Evolutionary conservation across 2,329 filamentous ascomycete genomes (phyloP).

Genomic region (Colletotrichum sp.): DNA sequence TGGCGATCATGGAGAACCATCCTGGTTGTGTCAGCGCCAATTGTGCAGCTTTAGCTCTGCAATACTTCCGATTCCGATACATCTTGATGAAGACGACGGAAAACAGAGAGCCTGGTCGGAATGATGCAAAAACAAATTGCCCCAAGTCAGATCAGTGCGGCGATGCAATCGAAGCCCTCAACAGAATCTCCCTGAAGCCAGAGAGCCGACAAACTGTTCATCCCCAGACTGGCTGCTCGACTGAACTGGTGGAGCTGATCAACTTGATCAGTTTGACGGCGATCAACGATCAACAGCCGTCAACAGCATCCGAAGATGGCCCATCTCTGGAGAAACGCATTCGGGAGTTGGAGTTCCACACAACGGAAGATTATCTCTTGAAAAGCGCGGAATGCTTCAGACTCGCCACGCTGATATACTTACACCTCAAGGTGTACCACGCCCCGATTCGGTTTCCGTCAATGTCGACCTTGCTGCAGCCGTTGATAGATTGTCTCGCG

Average conservation of each 20-base stretch:
- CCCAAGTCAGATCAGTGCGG: neutral
- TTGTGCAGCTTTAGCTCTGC: neutral
- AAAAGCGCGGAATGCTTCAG: slow-evolving; percentile 9
- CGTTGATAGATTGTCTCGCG: neutral
- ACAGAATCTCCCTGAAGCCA: neutral
- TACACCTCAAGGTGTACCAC: neutral
- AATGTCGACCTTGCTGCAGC: neutral
- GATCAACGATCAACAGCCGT: neutral
- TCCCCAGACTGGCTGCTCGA: neutral
- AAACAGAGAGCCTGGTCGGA: neutral
- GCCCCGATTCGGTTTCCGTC: neutral
- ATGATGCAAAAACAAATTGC: neutral
- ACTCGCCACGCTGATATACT: neutral
- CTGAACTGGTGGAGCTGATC: neutral
- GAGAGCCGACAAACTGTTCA: neutral
- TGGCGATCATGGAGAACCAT: neutral
- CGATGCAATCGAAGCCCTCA: neutral
- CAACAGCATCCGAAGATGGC: neutral
- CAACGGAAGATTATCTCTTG: neutral
- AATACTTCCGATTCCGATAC: slow-evolving; percentile 5
- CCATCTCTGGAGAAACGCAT: neutral
- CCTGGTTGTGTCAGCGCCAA: neutral
- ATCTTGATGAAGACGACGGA: neutral
- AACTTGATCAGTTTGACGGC: neutral
- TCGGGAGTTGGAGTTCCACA: neutral